Conservation (phyloP, 331 rosid species). For the Rosa hybrid region DNA sequence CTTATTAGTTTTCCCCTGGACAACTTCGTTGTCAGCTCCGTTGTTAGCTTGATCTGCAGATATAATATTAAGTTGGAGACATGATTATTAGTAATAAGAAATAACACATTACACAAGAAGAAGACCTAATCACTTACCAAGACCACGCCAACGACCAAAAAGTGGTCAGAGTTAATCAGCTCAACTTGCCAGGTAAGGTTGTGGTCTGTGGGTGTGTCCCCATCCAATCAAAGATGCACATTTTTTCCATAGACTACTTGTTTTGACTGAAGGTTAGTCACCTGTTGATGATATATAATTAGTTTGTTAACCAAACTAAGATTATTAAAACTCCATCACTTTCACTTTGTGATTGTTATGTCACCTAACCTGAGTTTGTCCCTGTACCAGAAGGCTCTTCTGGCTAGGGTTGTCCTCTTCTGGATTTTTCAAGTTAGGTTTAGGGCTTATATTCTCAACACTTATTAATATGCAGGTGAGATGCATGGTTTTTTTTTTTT, state of each 20-base stretch:
- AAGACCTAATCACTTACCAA: background rate
- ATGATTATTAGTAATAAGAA: background rate
- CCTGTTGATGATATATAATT: background rate
- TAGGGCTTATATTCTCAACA: background rate
- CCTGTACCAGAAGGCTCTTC: background rate
- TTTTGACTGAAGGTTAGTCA: background rate
- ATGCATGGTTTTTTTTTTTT: background rate
- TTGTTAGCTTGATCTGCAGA: background rate
- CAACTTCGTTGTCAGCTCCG: background rate
- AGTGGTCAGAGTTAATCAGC: constrained; percentile 1
- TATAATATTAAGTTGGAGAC: background rate
- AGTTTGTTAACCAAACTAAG: background rate
- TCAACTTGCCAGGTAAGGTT: background rate
- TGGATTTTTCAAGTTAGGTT: background rate
- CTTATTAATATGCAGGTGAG: background rate
- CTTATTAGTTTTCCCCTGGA: background rate
- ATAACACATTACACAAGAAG: background rate
- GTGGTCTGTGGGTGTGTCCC: background rate
- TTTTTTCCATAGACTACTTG: background rate
- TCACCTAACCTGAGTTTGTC: background rate
- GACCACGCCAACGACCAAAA: background rate
- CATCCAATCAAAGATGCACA: background rate
- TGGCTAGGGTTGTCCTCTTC: background rate
- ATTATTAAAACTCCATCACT: background rate
- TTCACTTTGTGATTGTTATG: background rate